phyloP scores from a whole-genome alignment of 805 yeast species.

The Nematodospora valgi region DNA sequence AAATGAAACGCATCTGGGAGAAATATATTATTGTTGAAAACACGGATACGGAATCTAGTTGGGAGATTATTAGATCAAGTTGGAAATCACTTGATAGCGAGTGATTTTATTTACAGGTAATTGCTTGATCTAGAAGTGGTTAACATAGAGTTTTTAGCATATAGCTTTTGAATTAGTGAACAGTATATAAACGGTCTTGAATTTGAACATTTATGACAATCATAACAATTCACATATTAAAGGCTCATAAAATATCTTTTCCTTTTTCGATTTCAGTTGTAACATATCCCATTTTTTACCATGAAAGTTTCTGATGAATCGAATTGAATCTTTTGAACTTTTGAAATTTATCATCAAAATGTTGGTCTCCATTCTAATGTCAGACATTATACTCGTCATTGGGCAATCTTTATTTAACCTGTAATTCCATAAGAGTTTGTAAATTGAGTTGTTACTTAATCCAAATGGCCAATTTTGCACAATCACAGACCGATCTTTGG shows the following conservation, averaged over 20 bases:
- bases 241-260: slow-evolving; percentile 32
- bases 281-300: slow-evolving; percentile 42
- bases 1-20: slow-evolving; percentile 74
- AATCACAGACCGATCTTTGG: slow-evolving; percentile 27
- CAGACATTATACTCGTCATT: slow-evolving; percentile 20
- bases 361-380: slow-evolving; percentile 25
- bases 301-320: slow-evolving; percentile 53
- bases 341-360: slow-evolving; percentile 42
- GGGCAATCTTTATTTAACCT: slow-evolving; percentile 27
- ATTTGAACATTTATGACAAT: too few species aligned
- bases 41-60: slow-evolving; percentile 7
- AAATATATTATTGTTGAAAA: slow-evolving; percentile 55
- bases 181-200: too few species aligned
- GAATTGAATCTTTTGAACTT: slow-evolving; percentile 40
- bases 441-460: slow-evolving; percentile 33
- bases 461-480: slow-evolving; percentile 48
- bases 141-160: too few species aligned
- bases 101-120: too few species aligned
- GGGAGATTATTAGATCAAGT: slow-evolving; percentile 22
- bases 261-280: slow-evolving; percentile 4
- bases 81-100: slow-evolving; percentile 24
- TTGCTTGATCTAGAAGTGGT: too few species aligned
- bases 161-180: too few species aligned
- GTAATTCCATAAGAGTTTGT: slow-evolving; percentile 47
- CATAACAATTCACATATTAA: slow-evolving; percentile 29